These are phyloP conservation scores for Tinospora cordifolia DNA, from an alignment of 164 flowering plant genomes.

Conservation along the genomic window DNA sequence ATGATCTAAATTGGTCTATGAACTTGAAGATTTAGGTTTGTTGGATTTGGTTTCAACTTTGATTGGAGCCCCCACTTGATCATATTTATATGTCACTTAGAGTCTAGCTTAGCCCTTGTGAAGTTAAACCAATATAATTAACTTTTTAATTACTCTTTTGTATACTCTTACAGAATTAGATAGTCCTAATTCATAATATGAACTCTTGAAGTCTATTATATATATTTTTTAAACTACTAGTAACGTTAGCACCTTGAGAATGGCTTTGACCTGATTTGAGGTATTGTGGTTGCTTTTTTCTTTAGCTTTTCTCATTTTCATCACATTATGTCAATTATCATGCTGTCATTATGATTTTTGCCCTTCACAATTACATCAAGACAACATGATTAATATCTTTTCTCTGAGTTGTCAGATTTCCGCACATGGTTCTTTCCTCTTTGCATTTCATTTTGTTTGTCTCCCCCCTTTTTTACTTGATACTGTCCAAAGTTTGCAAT, in stretches of 20 bases:
- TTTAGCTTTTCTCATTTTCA: neutral
- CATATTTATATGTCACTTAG: neutral
- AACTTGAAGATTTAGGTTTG: neutral
- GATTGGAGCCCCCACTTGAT: neutral
- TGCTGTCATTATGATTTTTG: neutral
- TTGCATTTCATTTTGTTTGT: neutral
- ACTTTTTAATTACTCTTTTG: neutral
- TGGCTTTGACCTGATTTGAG: neutral
- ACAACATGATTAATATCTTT: neutral
- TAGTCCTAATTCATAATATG: neutral
- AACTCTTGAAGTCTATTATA: neutral
- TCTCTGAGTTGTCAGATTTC: neutral
- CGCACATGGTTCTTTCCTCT: neutral
- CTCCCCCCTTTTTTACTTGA: neutral
- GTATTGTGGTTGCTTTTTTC: neutral
- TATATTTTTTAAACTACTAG: neutral
- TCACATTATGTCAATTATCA: neutral
- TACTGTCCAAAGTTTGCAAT: neutral
- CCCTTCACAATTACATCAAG: neutral
- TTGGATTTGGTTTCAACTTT: neutral
- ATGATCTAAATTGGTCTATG: neutral
- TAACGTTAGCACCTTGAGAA: neutral
- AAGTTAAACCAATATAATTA: neutral
- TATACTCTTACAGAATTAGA: neutral
- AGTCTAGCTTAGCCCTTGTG: neutral